Evolutionary conservation across 306 rosid genomes (phyloP).

Genomic region (Benincasa hispida): DNA sequence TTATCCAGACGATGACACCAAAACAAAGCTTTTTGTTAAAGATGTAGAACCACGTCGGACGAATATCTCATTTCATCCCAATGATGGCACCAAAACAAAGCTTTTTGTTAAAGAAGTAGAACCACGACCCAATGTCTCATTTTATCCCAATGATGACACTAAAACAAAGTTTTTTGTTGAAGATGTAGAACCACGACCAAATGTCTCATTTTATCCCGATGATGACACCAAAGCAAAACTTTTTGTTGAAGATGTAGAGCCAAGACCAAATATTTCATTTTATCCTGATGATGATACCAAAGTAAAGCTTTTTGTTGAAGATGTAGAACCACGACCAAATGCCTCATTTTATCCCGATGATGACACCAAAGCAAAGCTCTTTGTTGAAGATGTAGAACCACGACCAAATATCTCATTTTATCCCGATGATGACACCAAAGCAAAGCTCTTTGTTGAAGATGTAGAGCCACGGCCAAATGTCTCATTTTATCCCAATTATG

Average conservation of each 20-base stretch:
- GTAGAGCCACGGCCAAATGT: not conserved
- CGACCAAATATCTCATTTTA: too few relatives aligned
- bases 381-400: too few relatives aligned
- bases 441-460: too few relatives aligned
- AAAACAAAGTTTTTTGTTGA: not conserved
- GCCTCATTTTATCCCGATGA: not conserved
- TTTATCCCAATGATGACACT: too few relatives aligned
- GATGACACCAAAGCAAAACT: not conserved
- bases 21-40: too few relatives aligned
- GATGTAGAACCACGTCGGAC: not conserved
- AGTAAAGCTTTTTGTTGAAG: not conserved
- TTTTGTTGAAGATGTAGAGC: not conserved
- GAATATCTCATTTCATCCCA: too few relatives aligned
- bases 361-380: not conserved
- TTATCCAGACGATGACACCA: too few relatives aligned
- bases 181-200: not conserved
- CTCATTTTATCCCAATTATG: not conserved
- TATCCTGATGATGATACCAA: not conserved
- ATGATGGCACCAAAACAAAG: too few relatives aligned
- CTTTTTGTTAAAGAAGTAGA: not conserved
- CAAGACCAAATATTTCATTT: not conserved
- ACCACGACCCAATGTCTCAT: not conserved
- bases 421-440: too few relatives aligned
- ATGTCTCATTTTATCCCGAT: not conserved
- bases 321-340: not conserved